Conservation (phyloP, 2,329 filamentous ascomycete genomes). For the Phialophora macrospora region DNA sequence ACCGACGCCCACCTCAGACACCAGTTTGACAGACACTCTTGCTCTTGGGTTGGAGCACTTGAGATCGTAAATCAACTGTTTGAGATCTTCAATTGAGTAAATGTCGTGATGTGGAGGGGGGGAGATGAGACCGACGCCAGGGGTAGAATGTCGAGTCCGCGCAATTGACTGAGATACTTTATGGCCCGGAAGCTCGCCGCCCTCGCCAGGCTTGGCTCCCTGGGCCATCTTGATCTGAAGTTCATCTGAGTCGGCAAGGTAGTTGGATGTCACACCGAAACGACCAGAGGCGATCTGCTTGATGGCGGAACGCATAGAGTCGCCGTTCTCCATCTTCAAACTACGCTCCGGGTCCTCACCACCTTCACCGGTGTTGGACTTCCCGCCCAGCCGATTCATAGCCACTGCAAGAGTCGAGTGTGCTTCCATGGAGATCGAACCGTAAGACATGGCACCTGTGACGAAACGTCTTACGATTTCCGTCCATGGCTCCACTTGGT, state of each 20-base stretch:
- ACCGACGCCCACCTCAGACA: slow-evolving; percentile 95
- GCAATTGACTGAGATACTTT: slow-evolving; percentile 95
- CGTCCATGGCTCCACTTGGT: slow-evolving; percentile 97
- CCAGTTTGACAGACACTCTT: slow-evolving; percentile 93
- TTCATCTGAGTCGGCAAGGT: slow-evolving; percentile 92
- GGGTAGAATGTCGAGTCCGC: slow-evolving; percentile 91
- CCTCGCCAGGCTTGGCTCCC: slow-evolving; percentile 95
- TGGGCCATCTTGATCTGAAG: slow-evolving; percentile 99
- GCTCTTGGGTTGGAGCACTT: slow-evolving; percentile 95
- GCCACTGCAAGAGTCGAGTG: slow-evolving; percentile 94
- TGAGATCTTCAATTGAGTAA: slow-evolving; percentile 97
- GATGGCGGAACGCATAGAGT: slow-evolving; percentile 96
- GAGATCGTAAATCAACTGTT: slow-evolving; percentile 96
- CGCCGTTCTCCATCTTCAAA: slow-evolving; percentile 82
- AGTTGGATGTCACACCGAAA: slow-evolving; percentile 94
- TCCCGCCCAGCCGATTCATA: slow-evolving; percentile 95
- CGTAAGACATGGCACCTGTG: slow-evolving; percentile 97
- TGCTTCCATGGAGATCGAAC: slow-evolving; percentile 97
- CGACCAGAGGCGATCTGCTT: slow-evolving; percentile 96
- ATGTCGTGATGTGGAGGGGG: slow-evolving; percentile 97
- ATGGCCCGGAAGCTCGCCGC: slow-evolving; percentile 94
- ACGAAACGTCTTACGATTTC: slow-evolving; percentile 96
- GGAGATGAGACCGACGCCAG: slow-evolving; percentile 93
- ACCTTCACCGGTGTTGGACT: slow-evolving; percentile 97
- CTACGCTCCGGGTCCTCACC: slow-evolving; percentile 94